A percentile compares a stretch with the other conserved stretches of the same genome.
Conservation (phyloP, 495 filamentous ascomycete genomes). For the Cercophora scortea region DNA sequence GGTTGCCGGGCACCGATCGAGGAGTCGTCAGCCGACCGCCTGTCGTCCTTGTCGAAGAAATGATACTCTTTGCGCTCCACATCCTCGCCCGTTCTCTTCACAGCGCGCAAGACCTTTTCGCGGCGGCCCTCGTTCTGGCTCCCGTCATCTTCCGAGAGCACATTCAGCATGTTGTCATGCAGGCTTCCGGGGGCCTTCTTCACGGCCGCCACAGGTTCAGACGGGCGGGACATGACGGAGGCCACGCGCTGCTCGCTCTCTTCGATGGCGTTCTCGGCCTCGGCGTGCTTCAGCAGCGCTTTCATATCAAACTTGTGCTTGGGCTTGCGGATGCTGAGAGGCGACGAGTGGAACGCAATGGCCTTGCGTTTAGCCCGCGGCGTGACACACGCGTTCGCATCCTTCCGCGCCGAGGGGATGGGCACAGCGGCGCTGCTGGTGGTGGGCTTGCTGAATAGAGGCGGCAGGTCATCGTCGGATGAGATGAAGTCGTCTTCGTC, state of each 20-base stretch:
- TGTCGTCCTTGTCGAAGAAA: slow-evolving; percentile 48
- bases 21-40: not conserved
- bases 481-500: slow-evolving; percentile 34
- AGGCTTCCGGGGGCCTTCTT: slow-evolving; percentile 11
- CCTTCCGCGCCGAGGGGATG: not conserved
- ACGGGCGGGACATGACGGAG: slow-evolving; percentile 21
- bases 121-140: slow-evolving; percentile 47
- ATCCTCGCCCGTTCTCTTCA: slow-evolving; percentile 67
- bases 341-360: slow-evolving; percentile 28
- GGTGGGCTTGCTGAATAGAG: slow-evolving; percentile 11
- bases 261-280: slow-evolving; percentile 49
- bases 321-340: slow-evolving; percentile 34
- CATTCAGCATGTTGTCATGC: slow-evolving; percentile 27
- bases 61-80: slow-evolving; percentile 53
- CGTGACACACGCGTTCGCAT: slow-evolving; percentile 13
- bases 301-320: slow-evolving; percentile 65
- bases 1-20: slow-evolving; percentile 24
- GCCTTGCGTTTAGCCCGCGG: slow-evolving; percentile 35
- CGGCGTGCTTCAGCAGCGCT: slow-evolving; percentile 51
- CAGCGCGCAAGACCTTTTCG: slow-evolving; percentile 57
- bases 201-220: slow-evolving; percentile 4
- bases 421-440: not conserved
- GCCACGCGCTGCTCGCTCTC: slow-evolving; percentile 46
- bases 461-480: slow-evolving; percentile 16
- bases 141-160: slow-evolving; percentile 40